A percentile compares a stretch with the other conserved stretches of the same genome.
Evolutionary conservation across 768 basidiomycete genomes (phyloP).

Genomic region (Rhizopogon rudus): DNA sequence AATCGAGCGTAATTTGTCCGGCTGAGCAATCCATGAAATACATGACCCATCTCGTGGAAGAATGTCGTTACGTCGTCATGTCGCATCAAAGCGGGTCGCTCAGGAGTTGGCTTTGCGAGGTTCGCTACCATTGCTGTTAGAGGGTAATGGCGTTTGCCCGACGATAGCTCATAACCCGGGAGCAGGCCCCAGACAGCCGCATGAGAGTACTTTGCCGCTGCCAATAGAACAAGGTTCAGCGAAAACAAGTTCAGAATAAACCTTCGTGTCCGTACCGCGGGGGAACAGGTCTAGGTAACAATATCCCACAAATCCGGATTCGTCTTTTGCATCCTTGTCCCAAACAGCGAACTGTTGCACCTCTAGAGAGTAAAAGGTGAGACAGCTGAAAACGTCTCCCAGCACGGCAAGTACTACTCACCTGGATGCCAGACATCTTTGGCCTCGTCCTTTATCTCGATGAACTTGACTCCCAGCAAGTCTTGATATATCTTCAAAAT

Average conservation of each 20-base stretch:
- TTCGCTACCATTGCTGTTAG: conserved; percentile 87
- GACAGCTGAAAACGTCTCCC: background rate
- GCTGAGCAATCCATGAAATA: conserved; percentile 66
- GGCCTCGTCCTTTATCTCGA: conserved; percentile 47
- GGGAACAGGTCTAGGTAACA: conserved; percentile 89
- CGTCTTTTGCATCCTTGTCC: conserved; percentile 71
- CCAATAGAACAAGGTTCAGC: background rate
- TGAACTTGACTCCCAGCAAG: conserved; percentile 70
- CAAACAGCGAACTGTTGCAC: conserved; percentile 84
- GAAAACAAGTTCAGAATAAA: background rate
- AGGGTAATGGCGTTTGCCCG: conserved; percentile 66
- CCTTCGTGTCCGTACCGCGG: conserved; percentile 43
- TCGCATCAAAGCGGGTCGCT: conserved; percentile 80
- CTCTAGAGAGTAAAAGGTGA: conserved; percentile 35
- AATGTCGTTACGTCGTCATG: conserved; percentile 87
- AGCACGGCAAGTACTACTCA: conserved; percentile 23
- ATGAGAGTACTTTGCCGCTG: conserved; percentile 78
- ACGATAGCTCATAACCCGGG: conserved; percentile 52
- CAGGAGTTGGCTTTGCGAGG: conserved; percentile 78
- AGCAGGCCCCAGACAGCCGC: conserved; percentile 82
- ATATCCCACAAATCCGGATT: conserved; percentile 73
- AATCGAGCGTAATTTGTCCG: conserved; percentile 69
- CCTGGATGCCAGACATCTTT: conserved; percentile 78
- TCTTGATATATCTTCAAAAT: conserved; percentile 84
- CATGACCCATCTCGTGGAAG: conserved; percentile 88